Base-by-base conservation (phyloP, 179 eudicot genomes). In the Vitellaria paradoxa region DNA sequence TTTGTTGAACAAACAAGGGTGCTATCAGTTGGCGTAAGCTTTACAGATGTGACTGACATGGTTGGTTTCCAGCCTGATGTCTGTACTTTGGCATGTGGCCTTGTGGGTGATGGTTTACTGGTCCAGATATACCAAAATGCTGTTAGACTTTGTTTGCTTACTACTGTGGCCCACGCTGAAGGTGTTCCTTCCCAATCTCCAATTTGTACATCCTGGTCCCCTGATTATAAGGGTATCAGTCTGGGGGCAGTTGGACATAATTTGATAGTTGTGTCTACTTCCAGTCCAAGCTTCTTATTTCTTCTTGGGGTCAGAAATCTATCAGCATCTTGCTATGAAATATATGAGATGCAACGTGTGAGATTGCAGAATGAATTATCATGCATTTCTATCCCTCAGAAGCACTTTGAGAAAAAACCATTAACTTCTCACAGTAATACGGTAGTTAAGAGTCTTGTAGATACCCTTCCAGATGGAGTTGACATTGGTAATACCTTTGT, bases 1-100 rank as follows among this genome's bases (percentile, higher is more conserved):
- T 96, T 96, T 88, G 99, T 96, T 72, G 99, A 96, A 86, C 93
- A 96, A 86, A 93, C 99, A 50, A 88, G 99, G 81, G 96, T 96
- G 77, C 87, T 96, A 69, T 96, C 98, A 26, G 99, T 96, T 75
- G 99, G 99, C 60, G 84, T 96, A 82, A 96, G 91, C 87, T 96
- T 96, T 80, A 86, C 89, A 79, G 99, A 96, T 87, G 98, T 93
- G 78, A 93, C 98, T 13, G 99, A 96, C 20, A 86, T 86, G 30
- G 94, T 96, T 78, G 99, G 99, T 68, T 96, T 91, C 76, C 87
- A 73, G 78, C 92, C 97, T 80, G 91, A 91, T 88, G 97, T 89
- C 65, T 93, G 96, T 81, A 96, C 99, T 62, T 87, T 96, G 87
- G 95, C 98, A 37, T 96, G 99, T 84, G 99, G 99, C 64, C 87